These are phyloP conservation scores for Excoecaria agallocha DNA, from an alignment of 345 rosid genomes.

Conservation along the genomic window DNA sequence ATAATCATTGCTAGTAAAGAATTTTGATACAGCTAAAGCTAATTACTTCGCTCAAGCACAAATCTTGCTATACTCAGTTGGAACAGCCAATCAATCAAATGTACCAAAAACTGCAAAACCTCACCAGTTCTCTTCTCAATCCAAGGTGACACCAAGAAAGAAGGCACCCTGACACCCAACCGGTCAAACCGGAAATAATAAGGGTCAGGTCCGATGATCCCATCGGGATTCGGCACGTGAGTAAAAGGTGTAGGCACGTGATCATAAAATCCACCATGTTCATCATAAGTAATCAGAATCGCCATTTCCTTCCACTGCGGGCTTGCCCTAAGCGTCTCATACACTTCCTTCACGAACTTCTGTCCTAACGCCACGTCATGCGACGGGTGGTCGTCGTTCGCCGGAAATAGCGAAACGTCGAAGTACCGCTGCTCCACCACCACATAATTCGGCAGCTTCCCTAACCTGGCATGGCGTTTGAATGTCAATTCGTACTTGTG, in stretches of 20 bases:
- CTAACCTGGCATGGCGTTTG: slow-evolving; percentile 62
- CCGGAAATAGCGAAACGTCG: slow-evolving; percentile 60
- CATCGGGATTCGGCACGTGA: slow-evolving; percentile 88
- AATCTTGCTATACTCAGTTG: too few species aligned
- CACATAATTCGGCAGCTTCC: slow-evolving; percentile 75
- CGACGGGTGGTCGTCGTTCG: slow-evolving; percentile 96
- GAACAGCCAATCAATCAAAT: not conserved
- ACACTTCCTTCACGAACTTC: slow-evolving; percentile 89
- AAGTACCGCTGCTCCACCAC: slow-evolving; percentile 91
- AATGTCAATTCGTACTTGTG: slow-evolving; percentile 63
- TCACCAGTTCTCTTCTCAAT: slow-evolving; percentile 89
- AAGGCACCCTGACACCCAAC: slow-evolving; percentile 91
- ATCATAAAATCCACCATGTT: slow-evolving; percentile 97
- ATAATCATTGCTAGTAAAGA: too few species aligned
- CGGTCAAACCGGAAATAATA: slow-evolving; percentile 83
- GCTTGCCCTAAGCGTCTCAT: slow-evolving; percentile 79
- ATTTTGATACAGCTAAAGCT: too few species aligned
- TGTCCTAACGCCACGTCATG: slow-evolving; percentile 90
- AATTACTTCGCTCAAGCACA: too few species aligned
- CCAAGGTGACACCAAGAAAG: slow-evolving; percentile 86
- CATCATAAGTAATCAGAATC: slow-evolving; percentile 82
- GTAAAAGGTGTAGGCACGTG: slow-evolving; percentile 88
- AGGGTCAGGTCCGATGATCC: slow-evolving; percentile 86
- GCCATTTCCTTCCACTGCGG: slow-evolving; percentile 99
- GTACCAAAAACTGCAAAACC: slow-evolving; percentile 6